phyloP scores from a whole-genome alignment of 2,329 filamentous ascomycete genomes.

The Ramularia collo-cygni region DNA sequence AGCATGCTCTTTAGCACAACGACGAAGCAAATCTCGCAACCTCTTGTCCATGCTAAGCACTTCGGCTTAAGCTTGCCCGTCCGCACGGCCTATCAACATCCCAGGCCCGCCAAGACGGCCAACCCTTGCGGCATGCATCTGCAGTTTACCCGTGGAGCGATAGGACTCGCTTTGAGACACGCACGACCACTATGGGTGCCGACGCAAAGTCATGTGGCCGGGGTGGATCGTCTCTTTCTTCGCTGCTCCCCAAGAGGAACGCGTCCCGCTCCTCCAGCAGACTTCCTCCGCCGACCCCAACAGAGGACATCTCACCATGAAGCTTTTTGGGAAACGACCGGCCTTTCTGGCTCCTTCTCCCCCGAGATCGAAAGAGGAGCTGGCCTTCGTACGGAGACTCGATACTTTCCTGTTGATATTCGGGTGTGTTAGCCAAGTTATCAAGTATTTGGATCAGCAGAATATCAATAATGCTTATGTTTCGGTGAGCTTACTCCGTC shows the following conservation, averaged over 20 bases:
- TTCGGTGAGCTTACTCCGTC: not conserved
- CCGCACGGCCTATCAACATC: not conserved
- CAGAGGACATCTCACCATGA: slow-evolving; percentile 4
- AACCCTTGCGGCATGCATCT: too few relatives aligned
- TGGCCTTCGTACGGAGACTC: slow-evolving; percentile 32
- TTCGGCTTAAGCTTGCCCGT: too few relatives aligned
- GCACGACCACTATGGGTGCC: too few relatives aligned
- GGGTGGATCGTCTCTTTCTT: too few relatives aligned
- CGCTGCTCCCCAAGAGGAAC: too few relatives aligned
- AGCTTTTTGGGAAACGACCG: slow-evolving; percentile 11
- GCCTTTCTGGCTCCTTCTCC: slow-evolving; percentile 15
- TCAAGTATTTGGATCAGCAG: slow-evolving; percentile 26
- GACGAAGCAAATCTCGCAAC: too few relatives aligned
- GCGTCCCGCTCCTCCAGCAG: too few relatives aligned
- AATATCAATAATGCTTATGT: slow-evolving; percentile 23
- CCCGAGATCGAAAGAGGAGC: slow-evolving; percentile 29
- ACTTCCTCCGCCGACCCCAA: too few relatives aligned
- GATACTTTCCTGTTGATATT: slow-evolving; percentile 36
- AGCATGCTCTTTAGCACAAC: too few relatives aligned
- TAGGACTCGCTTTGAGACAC: not conserved
- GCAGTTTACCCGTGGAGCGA: not conserved
- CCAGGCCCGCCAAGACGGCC: too few relatives aligned
- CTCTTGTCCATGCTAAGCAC: too few relatives aligned
- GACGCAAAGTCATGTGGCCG: too few relatives aligned
- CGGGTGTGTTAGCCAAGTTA: slow-evolving; percentile 36